Evolutionary conservation across 768 basidiomycete species (phyloP).

Genomic region (Russula ochroleuca): DNA sequence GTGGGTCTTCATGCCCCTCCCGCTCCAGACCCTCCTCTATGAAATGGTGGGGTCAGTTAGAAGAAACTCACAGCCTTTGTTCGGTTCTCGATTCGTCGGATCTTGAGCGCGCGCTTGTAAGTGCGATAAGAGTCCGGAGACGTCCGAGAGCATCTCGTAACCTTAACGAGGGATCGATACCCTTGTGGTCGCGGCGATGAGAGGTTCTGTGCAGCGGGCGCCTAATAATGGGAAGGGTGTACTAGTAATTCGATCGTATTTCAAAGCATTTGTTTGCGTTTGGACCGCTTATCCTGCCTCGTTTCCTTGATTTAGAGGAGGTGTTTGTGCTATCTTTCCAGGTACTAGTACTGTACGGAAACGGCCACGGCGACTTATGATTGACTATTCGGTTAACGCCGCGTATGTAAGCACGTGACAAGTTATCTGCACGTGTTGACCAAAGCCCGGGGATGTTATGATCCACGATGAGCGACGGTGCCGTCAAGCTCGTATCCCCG

Average conservation of each 20-base stretch:
- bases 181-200: no score
- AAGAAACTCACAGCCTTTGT: slow-evolving; percentile 1
- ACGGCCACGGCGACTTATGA: not conserved
- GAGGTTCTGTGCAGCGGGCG: not conserved
- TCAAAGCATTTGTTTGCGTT: not conserved
- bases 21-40: not conserved
- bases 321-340: not conserved
- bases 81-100: slow-evolving; percentile 5
- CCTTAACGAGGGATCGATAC: not conserved
- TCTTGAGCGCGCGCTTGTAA: slow-evolving; percentile 10
- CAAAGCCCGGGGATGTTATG: not conserved
- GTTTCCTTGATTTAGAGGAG: not conserved
- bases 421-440: not conserved
- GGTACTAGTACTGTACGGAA: not conserved
- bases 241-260: slow-evolving; percentile 14
- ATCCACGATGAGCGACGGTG: not conserved
- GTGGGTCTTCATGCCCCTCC: not conserved
- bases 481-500: not conserved
- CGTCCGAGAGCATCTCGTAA: not conserved
- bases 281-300: slow-evolving; percentile 5
- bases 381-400: not conserved
- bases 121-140: not conserved
- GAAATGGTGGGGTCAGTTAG: not conserved
- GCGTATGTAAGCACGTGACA: not conserved
- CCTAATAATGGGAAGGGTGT: slow-evolving; percentile 8